phyloP scores from a whole-genome alignment of 352 stramenopile genomes.

The Globisporangium lucens region DNA sequence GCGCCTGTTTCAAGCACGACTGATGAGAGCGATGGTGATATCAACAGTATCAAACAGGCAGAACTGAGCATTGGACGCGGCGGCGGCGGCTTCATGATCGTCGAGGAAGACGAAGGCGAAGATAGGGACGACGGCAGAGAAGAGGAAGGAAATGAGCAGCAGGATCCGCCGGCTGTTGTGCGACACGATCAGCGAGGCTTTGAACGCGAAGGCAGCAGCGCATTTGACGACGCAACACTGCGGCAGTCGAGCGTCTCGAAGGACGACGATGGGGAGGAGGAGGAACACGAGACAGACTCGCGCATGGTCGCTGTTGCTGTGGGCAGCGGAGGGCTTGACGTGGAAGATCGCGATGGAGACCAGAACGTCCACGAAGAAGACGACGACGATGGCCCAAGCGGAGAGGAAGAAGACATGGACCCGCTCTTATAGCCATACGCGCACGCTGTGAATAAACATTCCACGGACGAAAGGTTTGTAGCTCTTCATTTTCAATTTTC shows the following conservation, averaged over 20 bases:
- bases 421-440: background rate
- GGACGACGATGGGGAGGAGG: background rate
- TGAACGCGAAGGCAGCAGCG: background rate
- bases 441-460: background rate
- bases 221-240: background rate
- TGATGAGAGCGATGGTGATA: background rate
- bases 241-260: background rate
- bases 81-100: conserved; percentile 3
- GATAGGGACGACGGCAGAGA: background rate
- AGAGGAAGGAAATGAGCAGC: conserved; percentile 8
- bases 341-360: background rate
- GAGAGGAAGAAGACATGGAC: conserved; percentile 3
- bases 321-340: background rate
- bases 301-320: background rate
- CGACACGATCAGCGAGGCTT: background rate
- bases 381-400: background rate
- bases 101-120: conserved; percentile 12
- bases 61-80: background rate
- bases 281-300: background rate
- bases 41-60: background rate
- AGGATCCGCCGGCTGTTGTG: conserved; percentile 3
- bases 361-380: background rate
- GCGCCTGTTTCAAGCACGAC: background rate
- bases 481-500: background rate
- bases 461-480: background rate